Evolutionary conservation across 176 grass and related monocot species (phyloP).

Genomic region (Aegilops speltoides): DNA sequence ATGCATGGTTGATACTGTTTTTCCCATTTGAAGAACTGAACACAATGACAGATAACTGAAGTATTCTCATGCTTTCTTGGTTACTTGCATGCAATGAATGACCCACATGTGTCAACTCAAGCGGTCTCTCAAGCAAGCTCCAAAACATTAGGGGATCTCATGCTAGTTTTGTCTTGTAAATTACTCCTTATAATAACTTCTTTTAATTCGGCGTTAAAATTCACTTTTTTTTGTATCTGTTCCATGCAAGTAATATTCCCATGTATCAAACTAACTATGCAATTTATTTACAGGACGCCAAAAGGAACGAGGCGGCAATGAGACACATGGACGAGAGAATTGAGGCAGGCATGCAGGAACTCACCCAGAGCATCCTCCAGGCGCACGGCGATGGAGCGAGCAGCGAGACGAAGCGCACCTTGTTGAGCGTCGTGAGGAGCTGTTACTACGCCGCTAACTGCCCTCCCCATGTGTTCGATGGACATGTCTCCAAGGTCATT

Average conservation of each 20-base stretch:
- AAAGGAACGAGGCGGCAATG: not conserved
- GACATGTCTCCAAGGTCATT: constrained; percentile 44
- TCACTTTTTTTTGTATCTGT: no score
- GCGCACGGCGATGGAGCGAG: not conserved
- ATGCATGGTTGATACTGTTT: not conserved
- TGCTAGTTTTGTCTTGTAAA: no score
- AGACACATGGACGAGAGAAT: constrained; percentile 8
- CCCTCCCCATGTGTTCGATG: not conserved
- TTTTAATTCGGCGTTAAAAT: no score
- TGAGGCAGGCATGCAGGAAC: constrained; percentile 37
- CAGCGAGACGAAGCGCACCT: constrained; percentile 36
- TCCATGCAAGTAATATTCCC: no score
- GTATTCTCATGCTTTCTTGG: not conserved
- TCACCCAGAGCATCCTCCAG: constrained; percentile 32
- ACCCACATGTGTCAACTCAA: no score
- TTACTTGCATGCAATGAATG: not conserved
- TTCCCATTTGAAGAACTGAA: not conserved
- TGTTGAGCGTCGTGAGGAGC: constrained; percentile 43
- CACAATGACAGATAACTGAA: not conserved
- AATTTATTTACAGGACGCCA: not conserved
- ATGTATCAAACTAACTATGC: not conserved
- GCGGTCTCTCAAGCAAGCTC: no score
- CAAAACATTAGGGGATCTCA: no score
- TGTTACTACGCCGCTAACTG: constrained; percentile 49
- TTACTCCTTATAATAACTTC: no score